Evolutionary conservation across 169 alveolate genomes (phyloP), one percentile per base, ranked within the genome.

Genomic region (Plasmodium vivax): DNA sequence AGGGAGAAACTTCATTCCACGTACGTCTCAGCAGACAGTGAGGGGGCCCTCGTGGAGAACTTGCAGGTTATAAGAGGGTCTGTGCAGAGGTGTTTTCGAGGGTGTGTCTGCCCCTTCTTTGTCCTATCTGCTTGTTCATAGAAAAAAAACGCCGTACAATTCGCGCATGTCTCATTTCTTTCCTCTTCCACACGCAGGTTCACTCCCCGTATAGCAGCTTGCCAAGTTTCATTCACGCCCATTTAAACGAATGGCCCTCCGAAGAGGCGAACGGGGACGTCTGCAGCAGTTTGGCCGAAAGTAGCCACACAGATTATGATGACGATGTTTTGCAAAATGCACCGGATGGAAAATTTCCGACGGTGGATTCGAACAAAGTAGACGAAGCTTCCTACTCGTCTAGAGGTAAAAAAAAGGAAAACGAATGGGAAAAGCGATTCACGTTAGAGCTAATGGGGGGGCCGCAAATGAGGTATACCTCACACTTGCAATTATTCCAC

Each of bases 141-240:
- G 27, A 68, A 68, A 62, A 62, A 68, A 68, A 30, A 51, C 16
- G n/a, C 38, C 38, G 4, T 0, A 19, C 77, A 19, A 6, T 68
- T 68, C 38, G 36, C 16, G 2, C 77, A 68, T 68, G 38, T 9
- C 41, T 23, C 38, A 68, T 68, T n/a, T 68, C 6, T 9, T 38
- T 68, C 12, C 32, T 14, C 51, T 88, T 79, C 4, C 58, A 92
- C 87, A 81, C 62, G 3, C 16, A 83, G 77, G 27, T 83, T 30
- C 92, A 81, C 75, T 92, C 95, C 30, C 95, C 92, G 30, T 92
- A 82, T 92, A 83, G 41, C 19, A 92, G 32, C 56, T 73, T 92
- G 30, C 95, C 95, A 58, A 72, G 56, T 30, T 82, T 82, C 77
- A 54, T 92, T 43, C 82, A 92, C 51, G 82, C 82, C 68, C 38